Conservation (phyloP, 371 early-diverging fungal genomes). For the Enterospora canceri region DNA sequence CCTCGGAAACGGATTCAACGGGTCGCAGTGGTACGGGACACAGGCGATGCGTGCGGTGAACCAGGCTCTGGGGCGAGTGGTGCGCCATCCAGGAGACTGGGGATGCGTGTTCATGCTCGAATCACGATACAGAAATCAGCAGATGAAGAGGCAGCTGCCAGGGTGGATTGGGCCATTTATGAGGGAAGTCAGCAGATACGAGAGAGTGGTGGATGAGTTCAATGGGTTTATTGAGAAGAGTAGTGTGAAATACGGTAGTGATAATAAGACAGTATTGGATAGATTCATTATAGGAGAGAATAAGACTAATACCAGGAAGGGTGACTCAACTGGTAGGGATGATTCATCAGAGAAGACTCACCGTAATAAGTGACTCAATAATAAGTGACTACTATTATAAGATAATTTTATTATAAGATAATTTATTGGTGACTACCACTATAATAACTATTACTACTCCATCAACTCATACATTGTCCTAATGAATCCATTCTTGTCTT, state of each 20-base stretch:
- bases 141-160: conserved; percentile 59
- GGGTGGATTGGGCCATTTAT: conserved; percentile 60
- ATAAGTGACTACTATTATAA: not conserved
- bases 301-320: not conserved
- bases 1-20: conserved; percentile 49
- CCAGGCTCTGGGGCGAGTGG: conserved; percentile 78
- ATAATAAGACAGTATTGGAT: too few species aligned
- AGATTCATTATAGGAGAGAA: too few species aligned
- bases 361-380: not conserved
- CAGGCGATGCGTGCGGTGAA: conserved; percentile 79
- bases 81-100: conserved; percentile 70
- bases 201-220: conserved; percentile 1
- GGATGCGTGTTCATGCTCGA: conserved; percentile 65
- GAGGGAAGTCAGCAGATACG: conserved; percentile 23
- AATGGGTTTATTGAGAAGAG: conserved; percentile 25
- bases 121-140: conserved; percentile 59
- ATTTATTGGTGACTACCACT: not conserved
- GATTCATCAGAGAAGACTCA: not conserved
- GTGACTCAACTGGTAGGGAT: not conserved
- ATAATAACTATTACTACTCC: not conserved
- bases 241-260: too few species aligned
- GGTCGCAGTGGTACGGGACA: conserved; percentile 66
- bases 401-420: not conserved
- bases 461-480: conserved; percentile 10
- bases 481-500: conserved; percentile 10